Evolutionary conservation across 352 stramenopile species (phyloP), one percentile per base, ranked within the genome.

Genomic region (Phytophthora uliginosa): DNA sequence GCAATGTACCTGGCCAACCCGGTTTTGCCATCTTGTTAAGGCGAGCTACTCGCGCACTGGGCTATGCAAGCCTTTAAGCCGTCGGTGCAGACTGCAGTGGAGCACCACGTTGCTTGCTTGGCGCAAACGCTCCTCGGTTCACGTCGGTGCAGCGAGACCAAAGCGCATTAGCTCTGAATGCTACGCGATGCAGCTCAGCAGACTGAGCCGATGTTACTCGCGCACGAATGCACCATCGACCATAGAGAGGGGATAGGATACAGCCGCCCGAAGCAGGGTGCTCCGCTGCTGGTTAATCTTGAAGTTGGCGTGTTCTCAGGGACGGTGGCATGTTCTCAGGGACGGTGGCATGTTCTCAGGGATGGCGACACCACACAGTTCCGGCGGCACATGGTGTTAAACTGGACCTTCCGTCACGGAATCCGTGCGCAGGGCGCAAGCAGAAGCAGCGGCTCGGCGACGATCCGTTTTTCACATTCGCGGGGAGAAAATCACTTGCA

Each of bases 1-100:
- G 28, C 28, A 31, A 31, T 7, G 28, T 18, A 20, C 38, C 5
- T 4, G 38, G 38, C 38, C 15, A 20, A 47, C 9, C 38, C 38
- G 38, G 38, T 64, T 13, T 42, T 22, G 38, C 31, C 38, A 70
- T 57, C 42, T 64, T 60, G 53, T 50, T 64, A 58, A 70, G 50
- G 15, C 53, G 63, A 71, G 64, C 64, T 66, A 24, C 26, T 71
- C 64, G 64, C 47, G 36, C 64, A 53, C 64, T 42, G 55, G 64
- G 56, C 64, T 71, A 71, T 71, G 56, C 58, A 65, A 59, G 17
- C 17, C 15, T 18, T 31, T 31, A 31, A 31, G 28, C 28, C 28
- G 28, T 31, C 28, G 28, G 28, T 47, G 38, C 38, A 47, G 4
- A 7, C 38, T 47, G 38, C 17, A 47, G 38, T 18, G 17, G 17